Base-by-base conservation (phyloP, 805 yeast species). In the Candida koratica region DNA sequence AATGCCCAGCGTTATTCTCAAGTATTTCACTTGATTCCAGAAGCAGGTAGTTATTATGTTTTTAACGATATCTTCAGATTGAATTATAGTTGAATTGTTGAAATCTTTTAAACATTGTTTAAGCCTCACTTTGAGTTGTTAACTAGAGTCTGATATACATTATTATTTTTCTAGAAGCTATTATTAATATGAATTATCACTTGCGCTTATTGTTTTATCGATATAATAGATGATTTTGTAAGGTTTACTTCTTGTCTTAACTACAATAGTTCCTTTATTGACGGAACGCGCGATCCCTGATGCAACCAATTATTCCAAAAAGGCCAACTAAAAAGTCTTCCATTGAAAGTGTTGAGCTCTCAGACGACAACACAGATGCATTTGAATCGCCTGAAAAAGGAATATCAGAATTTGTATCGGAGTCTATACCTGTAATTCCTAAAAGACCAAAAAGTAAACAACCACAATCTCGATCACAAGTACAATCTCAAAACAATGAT, bases 1-100 rank as follows among this genome's bases (percentile, higher is more conserved):
- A 88, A 87, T 64, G 79, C 97, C 39, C 97, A 90, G 67, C 81
- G 96, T 67, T 93, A 89, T 69, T 86, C 97, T 20, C 98, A 93
- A 69, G 95, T 87, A 32, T 93, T 93, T 80, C 97, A 93, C 61
- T 78, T 93, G 68, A 81, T 88, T 45, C 97, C 96, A 47, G 98
- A 93, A 41, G 86, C 83, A 35, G 77, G 75, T 57, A 83, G 94
- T 20, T 93, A 89, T 74, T 93, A 80, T 57, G 97, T 93, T 42
- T 84, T 87, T 69, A 93, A 93, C 67, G 98, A 93, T 60, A 86
- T 93, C 49, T 93, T 93, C 79, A 85, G 97, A 73, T 79, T 93
- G 62, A 87, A 87, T 73, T 87, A 84, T 68, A 75, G 80, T 74
- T 61, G 80, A 13, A 19, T 19, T 8, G 12, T 10, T 10, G 14